phyloP scores from a whole-genome alignment of 2,329 filamentous ascomycete genomes.

The Ophidiomyces ophidiicola region DNA sequence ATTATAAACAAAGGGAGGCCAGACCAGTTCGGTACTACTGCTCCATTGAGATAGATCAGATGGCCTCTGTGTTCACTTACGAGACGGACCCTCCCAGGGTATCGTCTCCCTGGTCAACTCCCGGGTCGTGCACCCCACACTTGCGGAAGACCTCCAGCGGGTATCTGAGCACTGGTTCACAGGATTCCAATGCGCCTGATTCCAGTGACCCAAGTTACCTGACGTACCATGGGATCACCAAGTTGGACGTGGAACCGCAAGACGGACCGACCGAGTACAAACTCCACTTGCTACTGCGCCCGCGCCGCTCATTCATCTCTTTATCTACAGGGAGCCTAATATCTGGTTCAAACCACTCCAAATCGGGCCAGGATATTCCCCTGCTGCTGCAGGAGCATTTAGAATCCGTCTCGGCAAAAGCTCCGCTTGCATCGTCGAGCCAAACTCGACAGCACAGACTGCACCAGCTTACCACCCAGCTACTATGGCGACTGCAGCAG shows the following conservation, averaged over 20 bases:
- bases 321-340: constrained; percentile 53
- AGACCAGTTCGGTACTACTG: not conserved
- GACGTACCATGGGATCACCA: constrained; percentile 54
- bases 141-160: constrained; percentile 19
- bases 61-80: constrained; percentile 95
- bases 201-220: constrained; percentile 30
- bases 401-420: constrained; percentile 19
- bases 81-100: constrained; percentile 79
- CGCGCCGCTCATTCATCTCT: constrained; percentile 58
- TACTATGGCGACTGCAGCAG: constrained; percentile 89
- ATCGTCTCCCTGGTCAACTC: constrained; percentile 74
- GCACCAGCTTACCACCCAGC: constrained; percentile 84
- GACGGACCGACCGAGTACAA: constrained; percentile 96
- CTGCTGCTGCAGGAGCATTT: constrained; percentile 16
- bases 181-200: constrained; percentile 28
- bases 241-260: constrained; percentile 79
- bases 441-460: constrained; percentile 72
- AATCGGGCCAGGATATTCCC: constrained; percentile 18
- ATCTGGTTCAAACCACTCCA: constrained; percentile 41
- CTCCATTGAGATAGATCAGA: constrained; percentile 27
- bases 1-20: constrained; percentile 3
- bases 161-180: constrained; percentile 18
- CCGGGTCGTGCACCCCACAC: constrained; percentile 36
- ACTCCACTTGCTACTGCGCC: constrained; percentile 71
- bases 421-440: constrained; percentile 40